phyloP scores from a whole-genome alignment of 1,139 yeast species.

The Lodderomyces parapsilosis region DNA sequence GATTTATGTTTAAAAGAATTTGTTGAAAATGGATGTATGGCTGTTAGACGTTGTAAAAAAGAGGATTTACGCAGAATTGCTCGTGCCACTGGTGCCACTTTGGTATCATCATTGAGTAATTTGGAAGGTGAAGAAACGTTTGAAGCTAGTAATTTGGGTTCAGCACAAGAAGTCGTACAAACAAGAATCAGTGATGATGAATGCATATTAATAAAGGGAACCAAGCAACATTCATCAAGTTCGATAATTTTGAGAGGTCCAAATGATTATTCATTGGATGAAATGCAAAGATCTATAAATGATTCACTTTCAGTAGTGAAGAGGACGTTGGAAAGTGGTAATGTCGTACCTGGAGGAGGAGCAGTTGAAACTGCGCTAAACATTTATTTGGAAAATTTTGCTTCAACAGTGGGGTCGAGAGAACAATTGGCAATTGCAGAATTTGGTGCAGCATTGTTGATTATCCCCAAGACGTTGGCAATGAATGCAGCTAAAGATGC shows the following conservation, averaged over 20 bases:
- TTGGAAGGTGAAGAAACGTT: constrained; percentile 98
- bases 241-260: constrained; percentile 95
- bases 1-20: constrained; percentile 94
- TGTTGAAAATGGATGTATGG: constrained; percentile 95
- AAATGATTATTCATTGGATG: constrained; percentile 93
- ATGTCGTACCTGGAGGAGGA: constrained; percentile 98
- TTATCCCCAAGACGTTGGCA: constrained; percentile 96
- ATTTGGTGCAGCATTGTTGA: constrained; percentile 84
- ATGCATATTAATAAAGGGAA: constrained; percentile 91
- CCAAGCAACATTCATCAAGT: constrained; percentile 88
- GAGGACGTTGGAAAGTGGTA: constrained; percentile 92
- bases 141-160: constrained; percentile 82
- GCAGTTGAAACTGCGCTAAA: constrained; percentile 96
- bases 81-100: constrained; percentile 95
- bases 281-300: constrained; percentile 96
- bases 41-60: constrained; percentile 95
- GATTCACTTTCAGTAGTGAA: constrained; percentile 95
- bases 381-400: constrained; percentile 93
- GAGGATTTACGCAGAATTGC: constrained; percentile 97
- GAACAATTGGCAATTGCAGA: constrained; percentile 98
- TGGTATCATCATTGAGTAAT: constrained; percentile 83
- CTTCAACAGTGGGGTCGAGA: constrained; percentile 95
- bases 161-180: constrained; percentile 90
- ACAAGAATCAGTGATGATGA: constrained; percentile 95
- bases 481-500: constrained; percentile 98